Evolutionary conservation across 225 moss, liverwort and hornwort species (phyloP).

Genomic region (Ulota crispa): DNA sequence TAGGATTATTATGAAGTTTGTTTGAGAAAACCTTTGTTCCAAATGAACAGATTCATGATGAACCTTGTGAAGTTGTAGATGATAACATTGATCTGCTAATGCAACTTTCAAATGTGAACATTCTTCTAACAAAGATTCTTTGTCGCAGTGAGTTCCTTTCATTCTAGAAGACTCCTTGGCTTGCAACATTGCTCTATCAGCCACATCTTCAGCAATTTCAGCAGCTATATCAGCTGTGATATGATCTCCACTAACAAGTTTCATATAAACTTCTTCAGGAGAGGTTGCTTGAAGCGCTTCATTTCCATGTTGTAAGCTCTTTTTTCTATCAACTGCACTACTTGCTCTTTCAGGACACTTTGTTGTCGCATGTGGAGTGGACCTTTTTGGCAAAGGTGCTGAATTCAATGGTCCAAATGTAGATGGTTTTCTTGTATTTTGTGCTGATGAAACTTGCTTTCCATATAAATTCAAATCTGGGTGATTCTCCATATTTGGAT

Average conservation of each 20-base stretch:
- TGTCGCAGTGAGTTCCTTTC: conserved; percentile 22
- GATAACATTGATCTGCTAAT: conserved; percentile 26
- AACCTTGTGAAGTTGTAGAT: conserved; percentile 44
- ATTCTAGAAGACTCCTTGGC: conserved; percentile 26
- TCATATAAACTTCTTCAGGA: not conserved
- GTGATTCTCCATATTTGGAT: conserved; percentile 15
- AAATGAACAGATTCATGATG: conserved; percentile 31
- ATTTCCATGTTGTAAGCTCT: conserved; percentile 13
- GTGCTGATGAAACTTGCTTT: conserved; percentile 17
- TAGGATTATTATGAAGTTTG: too few relatives aligned
- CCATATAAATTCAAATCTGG: conserved; percentile 31
- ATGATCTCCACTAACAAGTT: not conserved
- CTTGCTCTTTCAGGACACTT: not conserved
- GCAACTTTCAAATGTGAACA: conserved; percentile 28
- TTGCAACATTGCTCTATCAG: not conserved
- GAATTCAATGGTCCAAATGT: conserved; percentile 16
- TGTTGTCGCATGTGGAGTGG: rapidly evolving
- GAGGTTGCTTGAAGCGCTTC: not conserved
- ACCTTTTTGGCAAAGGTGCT: not conserved
- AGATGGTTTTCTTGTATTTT: not conserved
- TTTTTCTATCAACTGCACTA: not conserved
- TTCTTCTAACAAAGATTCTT: conserved; percentile 43
- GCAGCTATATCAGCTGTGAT: not conserved
- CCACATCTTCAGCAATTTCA: conserved; percentile 1
- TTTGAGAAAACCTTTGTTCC: conserved; percentile 31